Percentiles rank a stretch among this genome's conserved stretches.
Evolutionary conservation across 1,284 basidiomycete genomes (phyloP).

Genomic region (Leccinum subspadiceum): DNA sequence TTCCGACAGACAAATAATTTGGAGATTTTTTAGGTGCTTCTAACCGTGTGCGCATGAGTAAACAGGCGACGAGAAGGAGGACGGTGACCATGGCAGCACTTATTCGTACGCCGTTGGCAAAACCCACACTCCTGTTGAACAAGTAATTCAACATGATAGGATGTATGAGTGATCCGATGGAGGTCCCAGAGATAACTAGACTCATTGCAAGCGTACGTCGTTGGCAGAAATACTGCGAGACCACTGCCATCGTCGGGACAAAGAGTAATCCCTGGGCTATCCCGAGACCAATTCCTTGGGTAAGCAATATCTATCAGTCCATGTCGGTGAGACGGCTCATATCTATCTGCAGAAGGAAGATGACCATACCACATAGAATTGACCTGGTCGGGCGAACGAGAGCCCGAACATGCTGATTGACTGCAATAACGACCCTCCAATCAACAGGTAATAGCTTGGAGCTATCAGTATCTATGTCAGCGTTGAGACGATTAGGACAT

Average conservation of each 20-base stretch:
- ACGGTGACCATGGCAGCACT: background rate
- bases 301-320: constrained; percentile 31
- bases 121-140: constrained; percentile 28
- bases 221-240: constrained; percentile 35
- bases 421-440: constrained; percentile 26
- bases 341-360: background rate
- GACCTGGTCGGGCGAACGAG: constrained; percentile 20
- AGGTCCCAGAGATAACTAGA: constrained; percentile 33
- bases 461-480: constrained; percentile 2
- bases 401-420: constrained; percentile 33
- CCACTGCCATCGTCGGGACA: constrained; percentile 31
- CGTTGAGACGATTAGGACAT: constrained; percentile 5
- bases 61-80: background rate
- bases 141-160: constrained; percentile 43
- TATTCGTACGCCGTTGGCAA: background rate
- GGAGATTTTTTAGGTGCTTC: constrained; percentile 15
- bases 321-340: background rate
- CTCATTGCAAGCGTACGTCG: constrained; percentile 36
- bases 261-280: constrained; percentile 33
- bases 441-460: constrained; percentile 29
- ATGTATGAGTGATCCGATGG: constrained; percentile 31
- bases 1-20: constrained; percentile 23
- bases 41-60: constrained; percentile 31
- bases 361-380: constrained; percentile 28
- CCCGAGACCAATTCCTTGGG: constrained; percentile 35